phyloP scores from a whole-genome alignment of 2,329 filamentous ascomycete species.

The Zymoseptoria brevis region DNA sequence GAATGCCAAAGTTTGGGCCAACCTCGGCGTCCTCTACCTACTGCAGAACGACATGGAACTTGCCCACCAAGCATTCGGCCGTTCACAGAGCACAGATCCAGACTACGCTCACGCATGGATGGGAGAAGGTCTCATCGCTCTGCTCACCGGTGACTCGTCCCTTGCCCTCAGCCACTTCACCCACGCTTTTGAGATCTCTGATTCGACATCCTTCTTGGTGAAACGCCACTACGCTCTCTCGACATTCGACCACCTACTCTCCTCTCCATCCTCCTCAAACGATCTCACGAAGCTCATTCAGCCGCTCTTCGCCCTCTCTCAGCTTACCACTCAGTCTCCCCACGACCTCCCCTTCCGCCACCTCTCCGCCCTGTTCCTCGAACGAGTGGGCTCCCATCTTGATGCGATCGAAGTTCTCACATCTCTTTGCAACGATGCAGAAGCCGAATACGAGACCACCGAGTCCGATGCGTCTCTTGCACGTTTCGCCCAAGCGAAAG shows the following conservation, averaged over 20 bases:
- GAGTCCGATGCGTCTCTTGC: slow-evolving; percentile 68
- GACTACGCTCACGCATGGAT: slow-evolving; percentile 92
- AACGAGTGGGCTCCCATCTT: slow-evolving; percentile 63
- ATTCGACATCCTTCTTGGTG: slow-evolving; percentile 63
- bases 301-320: slow-evolving; percentile 79
- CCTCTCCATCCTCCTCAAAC: slow-evolving; percentile 44
- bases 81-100: slow-evolving; percentile 87
- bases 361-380: slow-evolving; percentile 70
- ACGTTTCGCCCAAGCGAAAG: slow-evolving; percentile 72
- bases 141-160: slow-evolving; percentile 62
- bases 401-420: slow-evolving; percentile 58
- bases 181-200: slow-evolving; percentile 88
- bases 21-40: slow-evolving; percentile 78
- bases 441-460: slow-evolving; percentile 74
- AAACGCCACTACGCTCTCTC: slow-evolving; percentile 74
- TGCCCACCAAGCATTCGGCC: slow-evolving; percentile 83
- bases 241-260: slow-evolving; percentile 71
- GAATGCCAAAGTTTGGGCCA: slow-evolving; percentile 77
- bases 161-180: slow-evolving; percentile 83
- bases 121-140: slow-evolving; percentile 79
- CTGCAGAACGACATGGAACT: slow-evolving; percentile 74
- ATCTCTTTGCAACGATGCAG: slow-evolving; percentile 59
- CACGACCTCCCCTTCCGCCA: slow-evolving; percentile 67
- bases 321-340: slow-evolving; percentile 65
- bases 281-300: slow-evolving; percentile 61